Base-by-base conservation (phyloP, 768 basidiomycete genomes). In the Mycena vulgaris region DNA sequence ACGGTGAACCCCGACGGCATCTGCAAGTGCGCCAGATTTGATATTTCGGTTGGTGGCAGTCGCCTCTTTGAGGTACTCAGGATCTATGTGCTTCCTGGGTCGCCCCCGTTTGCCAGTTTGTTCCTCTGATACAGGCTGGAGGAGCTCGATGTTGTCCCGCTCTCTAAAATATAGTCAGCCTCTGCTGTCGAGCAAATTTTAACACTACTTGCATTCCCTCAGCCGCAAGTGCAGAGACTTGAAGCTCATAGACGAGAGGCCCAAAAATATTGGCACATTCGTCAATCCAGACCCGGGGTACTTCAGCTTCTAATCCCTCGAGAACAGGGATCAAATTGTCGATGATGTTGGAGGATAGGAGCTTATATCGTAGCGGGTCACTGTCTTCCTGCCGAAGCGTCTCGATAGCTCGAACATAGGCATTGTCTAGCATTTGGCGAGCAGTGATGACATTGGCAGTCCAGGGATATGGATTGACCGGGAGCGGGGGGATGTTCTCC, bases 251-350 rank as follows among this genome's bases (percentile, higher is more conserved):
- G 1, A 63, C 61, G 0, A 63, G 31, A 13, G 61, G 61, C 1
- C 61, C 61, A 17, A 63, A 40, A 14, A 52, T 37, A n/a, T 63
- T 51, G 33, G 35, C 61, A 28, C 61, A 63, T 3, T 37, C 49
- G 11, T 63, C 35, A 13, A 63, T 51, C 61, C 61, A 63, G 3
- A 16, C 11, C 5, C 49, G 19, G 5, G 61, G 48, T 1, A 63
- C 61, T 11, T 39, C 48, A 16, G 17, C 19, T 17, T 63, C 33
- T 25, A 63, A 16, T 27, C 48, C 61, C 23, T 63, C 61, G 16
- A 63, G 37, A 27, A 63, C n/a, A 3, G 61, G 61, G 7, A 63
- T 33, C 49, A 63, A 17, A 10, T 35, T 51, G 61, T 63, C 61
- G 17, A 51, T 39, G 5, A 63, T 63, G 14, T 52, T 51, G 25